phyloP scores from a whole-genome alignment of 2,329 filamentous ascomycete species.

The Penicillium sumatraense region DNA sequence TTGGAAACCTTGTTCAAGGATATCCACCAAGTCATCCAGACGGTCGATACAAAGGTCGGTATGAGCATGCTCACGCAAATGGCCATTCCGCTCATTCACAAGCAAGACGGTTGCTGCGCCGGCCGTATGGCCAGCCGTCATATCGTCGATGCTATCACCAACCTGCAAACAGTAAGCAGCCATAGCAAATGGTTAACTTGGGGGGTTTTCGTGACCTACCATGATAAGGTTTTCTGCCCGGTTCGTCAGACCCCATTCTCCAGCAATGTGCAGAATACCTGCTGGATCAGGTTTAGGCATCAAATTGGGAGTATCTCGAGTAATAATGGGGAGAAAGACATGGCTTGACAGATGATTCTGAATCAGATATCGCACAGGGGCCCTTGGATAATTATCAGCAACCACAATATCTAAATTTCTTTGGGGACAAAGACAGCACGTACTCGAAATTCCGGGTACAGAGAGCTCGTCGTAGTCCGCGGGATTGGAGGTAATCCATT shows the following conservation, averaged over 20 bases:
- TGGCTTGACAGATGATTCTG: conserved; percentile 71
- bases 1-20: conserved; percentile 76
- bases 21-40: conserved; percentile 74
- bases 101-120: conserved; percentile 91
- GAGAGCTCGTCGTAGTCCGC: conserved; percentile 74
- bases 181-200: background rate
- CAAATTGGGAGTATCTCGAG: conserved; percentile 71
- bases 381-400: conserved; percentile 26
- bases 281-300: conserved; percentile 84
- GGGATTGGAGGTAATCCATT: conserved; percentile 79
- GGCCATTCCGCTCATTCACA: conserved; percentile 77
- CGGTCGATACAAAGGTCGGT: conserved; percentile 75
- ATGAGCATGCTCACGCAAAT: conserved; percentile 71
- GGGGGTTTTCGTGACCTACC: conserved; percentile 22
- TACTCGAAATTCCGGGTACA: conserved; percentile 93
- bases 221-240: conserved; percentile 47
- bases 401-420: background rate
- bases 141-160: conserved; percentile 87
- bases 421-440: conserved; percentile 11
- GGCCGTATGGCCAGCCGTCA: conserved; percentile 80
- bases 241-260: conserved; percentile 68
- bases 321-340: conserved; percentile 78
- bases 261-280: conserved; percentile 84
- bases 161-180: conserved; percentile 39
- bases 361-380: conserved; percentile 55